Base-by-base conservation (phyloP, 2,329 filamentous ascomycete genomes). In the Beauveria pseudobassiana region DNA sequence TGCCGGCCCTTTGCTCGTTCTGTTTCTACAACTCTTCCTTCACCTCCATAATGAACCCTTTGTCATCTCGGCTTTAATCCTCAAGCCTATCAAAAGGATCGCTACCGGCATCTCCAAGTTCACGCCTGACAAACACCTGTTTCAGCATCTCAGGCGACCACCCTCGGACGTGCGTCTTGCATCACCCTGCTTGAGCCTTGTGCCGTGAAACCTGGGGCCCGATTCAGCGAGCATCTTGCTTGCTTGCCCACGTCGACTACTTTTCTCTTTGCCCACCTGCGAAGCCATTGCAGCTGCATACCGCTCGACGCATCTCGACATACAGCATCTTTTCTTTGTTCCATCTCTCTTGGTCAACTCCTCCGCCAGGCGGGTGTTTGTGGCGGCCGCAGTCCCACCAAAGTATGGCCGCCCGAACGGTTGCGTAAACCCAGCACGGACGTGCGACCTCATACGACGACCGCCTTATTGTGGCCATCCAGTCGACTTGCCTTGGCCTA, bases 101-200 rank as follows among this genome's bases (percentile, higher is more conserved):
- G 34, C 24, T 18, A 18, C 46, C 18, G 2, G 34, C 46, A 59
- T 45, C 46, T 52, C 40, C 46, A 18, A 45, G 48, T 34, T 18
- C 57, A 46, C 45, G 30, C 45, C 30, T 50, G 30, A 58, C 45
- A 38, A 38, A 14, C 43, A 20, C 55, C 14, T 26, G 58, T 60
- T 60, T 60, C 58, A 60, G 49, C 49, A 40, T 60, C 26, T 53
- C n/a, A 26, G 16, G 18, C 42, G 58, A 30, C 49, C 58, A 52
- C 40, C 18, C 49, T 46, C 58, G 28, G 58, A 52, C 58, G 58
- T 60, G 58, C 58, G 49, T 53, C 58, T 53, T 48, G 58, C 58
- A 60, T 53, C 58, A 60, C 58, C 53, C 49, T 60, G 34, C 46
- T 59, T 26, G 18, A 59, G 46, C 38, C 34, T 18, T 52, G 46